Conservation (phyloP, 148 eudicot species). For the Simmondsia chinensis region DNA sequence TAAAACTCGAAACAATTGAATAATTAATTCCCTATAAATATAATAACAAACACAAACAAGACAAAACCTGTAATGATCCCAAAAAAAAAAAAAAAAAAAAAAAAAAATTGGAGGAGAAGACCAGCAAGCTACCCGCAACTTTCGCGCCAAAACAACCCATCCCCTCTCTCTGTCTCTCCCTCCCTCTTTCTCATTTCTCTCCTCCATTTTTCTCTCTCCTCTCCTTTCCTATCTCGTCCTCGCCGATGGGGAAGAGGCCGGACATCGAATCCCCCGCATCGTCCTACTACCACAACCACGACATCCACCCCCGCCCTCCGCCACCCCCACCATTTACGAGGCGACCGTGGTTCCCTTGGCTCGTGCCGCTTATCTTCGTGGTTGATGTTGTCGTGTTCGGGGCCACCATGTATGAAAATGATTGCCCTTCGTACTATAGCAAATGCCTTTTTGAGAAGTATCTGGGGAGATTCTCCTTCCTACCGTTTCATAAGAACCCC, state of each 20-base stretch:
- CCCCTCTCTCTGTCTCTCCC: not conserved
- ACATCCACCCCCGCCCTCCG: constrained; percentile 10
- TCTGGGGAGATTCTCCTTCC: constrained; percentile 28
- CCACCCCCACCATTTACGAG: too few species aligned
- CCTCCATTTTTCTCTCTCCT: not conserved
- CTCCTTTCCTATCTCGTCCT: not conserved
- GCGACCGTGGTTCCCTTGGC: constrained; percentile 19
- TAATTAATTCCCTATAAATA: too few species aligned
- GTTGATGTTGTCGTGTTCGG: constrained; percentile 23
- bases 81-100: not conserved
- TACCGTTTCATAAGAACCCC: constrained; percentile 19
- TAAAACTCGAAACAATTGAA: too few species aligned
- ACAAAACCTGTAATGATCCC: not conserved
- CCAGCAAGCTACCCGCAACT: too few species aligned
- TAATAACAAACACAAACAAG: too few species aligned
- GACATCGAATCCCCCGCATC: constrained; percentile 17
- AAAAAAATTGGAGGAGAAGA: too few species aligned
- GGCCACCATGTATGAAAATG: constrained; percentile 22
- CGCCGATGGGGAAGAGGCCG: constrained; percentile 27
- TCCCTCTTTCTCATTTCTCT: not conserved
- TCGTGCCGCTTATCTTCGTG: constrained; percentile 24
- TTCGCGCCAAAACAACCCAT: not conserved
- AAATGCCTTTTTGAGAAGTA: constrained; percentile 10
- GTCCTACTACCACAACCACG: constrained; percentile 23
- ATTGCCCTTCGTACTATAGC: constrained; percentile 19